Conservation (phyloP, 441 rosid genomes). For the Pelargonium myrrhifolium region DNA sequence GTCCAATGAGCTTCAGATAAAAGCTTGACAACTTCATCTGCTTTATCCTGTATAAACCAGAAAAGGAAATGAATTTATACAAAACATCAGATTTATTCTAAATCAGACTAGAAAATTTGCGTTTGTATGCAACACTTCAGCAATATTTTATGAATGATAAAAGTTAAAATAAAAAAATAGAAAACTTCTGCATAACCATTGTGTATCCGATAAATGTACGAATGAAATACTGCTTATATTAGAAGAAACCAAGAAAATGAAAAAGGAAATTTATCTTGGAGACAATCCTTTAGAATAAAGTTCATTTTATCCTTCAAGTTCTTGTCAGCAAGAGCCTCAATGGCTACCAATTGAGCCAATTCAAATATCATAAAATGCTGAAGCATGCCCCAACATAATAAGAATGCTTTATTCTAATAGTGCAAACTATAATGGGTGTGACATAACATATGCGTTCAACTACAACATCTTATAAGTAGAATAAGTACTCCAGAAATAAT, state of each 20-base stretch:
- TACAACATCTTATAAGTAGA: background rate
- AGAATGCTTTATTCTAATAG: too few relatives aligned
- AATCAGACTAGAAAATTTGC: too few relatives aligned
- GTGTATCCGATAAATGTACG: too few relatives aligned
- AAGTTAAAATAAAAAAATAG: background rate
- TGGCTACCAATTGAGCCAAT: background rate
- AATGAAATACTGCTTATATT: background rate
- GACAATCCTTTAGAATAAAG: too few relatives aligned
- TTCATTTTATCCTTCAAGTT: background rate
- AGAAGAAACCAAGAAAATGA: background rate
- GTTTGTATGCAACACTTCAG: too few relatives aligned
- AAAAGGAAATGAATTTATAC: background rate
- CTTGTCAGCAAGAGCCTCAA: background rate
- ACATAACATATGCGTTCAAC: background rate
- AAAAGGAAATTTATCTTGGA: background rate
- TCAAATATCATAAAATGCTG: background rate
- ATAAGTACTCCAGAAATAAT: too few relatives aligned
- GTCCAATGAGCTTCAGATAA: constrained; percentile 74
- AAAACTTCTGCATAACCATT: too few relatives aligned
- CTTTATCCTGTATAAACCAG: constrained; percentile 45
- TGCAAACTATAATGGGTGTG: background rate
- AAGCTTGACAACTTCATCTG: constrained; percentile 39
- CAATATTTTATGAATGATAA: too few relatives aligned
- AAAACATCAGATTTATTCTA: background rate
- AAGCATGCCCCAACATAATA: background rate